Evolutionary conservation across 345 rosid genomes (phyloP).

Genomic region (Gossypium mustelinum): DNA sequence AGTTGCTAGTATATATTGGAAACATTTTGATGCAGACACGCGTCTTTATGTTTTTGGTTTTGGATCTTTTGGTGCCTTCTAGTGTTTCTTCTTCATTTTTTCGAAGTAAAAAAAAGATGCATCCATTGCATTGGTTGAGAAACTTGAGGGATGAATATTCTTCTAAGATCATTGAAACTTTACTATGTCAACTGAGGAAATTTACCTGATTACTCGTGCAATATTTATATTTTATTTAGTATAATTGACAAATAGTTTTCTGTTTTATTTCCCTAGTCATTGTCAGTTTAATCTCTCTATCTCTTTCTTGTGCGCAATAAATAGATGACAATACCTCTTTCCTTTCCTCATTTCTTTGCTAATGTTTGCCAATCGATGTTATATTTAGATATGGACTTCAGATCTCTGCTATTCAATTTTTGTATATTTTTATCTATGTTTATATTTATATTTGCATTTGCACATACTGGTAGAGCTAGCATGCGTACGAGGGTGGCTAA

Average conservation of each 20-base stretch:
- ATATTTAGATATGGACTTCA: neutral
- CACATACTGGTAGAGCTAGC: neutral
- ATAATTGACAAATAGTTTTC: neutral
- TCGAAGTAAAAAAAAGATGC: neutral
- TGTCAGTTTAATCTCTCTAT: neutral
- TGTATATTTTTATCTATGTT: neutral
- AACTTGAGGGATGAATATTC: neutral
- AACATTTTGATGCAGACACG: neutral
- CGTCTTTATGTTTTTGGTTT: neutral
- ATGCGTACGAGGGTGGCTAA: neutral
- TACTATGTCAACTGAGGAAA: neutral
- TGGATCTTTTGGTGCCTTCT: neutral
- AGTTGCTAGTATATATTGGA: neutral
- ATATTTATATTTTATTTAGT: neutral
- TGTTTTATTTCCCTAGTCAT: neutral
- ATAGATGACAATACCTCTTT: neutral
- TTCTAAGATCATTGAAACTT: neutral
- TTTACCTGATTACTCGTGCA: neutral
- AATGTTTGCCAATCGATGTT: neutral
- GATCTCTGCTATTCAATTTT: neutral
- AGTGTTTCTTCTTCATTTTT: neutral
- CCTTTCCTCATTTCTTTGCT: neutral
- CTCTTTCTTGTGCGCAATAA: neutral
- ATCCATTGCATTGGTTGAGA: neutral
- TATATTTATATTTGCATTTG: neutral